A percentile compares a stretch with the other conserved stretches of the same genome.
phyloP scores from a whole-genome alignment of 2,329 filamentous ascomycete species.

The Scolecobasidium constrictum region DNA sequence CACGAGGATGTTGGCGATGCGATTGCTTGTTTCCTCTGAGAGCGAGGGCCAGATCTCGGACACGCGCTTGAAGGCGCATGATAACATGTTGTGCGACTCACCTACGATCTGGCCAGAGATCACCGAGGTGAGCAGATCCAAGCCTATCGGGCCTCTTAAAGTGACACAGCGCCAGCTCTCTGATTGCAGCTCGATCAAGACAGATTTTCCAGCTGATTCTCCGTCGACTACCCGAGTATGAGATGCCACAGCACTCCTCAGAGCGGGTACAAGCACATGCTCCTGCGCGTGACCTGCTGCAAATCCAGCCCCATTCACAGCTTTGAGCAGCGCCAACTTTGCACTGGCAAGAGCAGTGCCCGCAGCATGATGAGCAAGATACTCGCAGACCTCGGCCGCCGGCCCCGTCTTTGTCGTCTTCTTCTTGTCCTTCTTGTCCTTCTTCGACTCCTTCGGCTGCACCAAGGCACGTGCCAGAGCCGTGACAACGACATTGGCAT shows the following conservation, averaged over 20 bases:
- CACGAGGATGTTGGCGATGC: slow-evolving; percentile 52
- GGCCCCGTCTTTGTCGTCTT: slow-evolving; percentile 24
- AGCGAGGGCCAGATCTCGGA: slow-evolving; percentile 61
- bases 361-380: slow-evolving; percentile 62
- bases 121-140: slow-evolving; percentile 42
- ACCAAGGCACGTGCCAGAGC: slow-evolving; percentile 52
- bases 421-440: slow-evolving; percentile 13
- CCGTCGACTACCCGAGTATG: slow-evolving; percentile 37
- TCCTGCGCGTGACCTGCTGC: slow-evolving; percentile 62
- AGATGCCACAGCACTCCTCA: slow-evolving; percentile 57
- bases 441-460: slow-evolving; percentile 23
- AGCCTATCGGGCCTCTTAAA: slow-evolving; percentile 46
- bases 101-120: slow-evolving; percentile 33
- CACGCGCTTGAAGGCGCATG: slow-evolving; percentile 57
- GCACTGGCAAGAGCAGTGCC: slow-evolving; percentile 56
- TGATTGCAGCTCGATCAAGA: slow-evolving; percentile 38
- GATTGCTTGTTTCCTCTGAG: slow-evolving; percentile 51
- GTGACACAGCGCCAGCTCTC: slow-evolving; percentile 43
- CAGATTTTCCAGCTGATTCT: slow-evolving; percentile 39
- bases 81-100: slow-evolving; percentile 44
- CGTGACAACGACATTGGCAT: slow-evolving; percentile 57
- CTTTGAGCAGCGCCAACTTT: slow-evolving; percentile 60
- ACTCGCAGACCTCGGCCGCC: slow-evolving; percentile 36
- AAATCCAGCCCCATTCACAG: slow-evolving; percentile 62
- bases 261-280: slow-evolving; percentile 62